Evolutionary conservation across 202 grass and related monocot species (phyloP), one percentile per base, ranked within the genome.

Genomic region (Hordeum pubiflorum): DNA sequence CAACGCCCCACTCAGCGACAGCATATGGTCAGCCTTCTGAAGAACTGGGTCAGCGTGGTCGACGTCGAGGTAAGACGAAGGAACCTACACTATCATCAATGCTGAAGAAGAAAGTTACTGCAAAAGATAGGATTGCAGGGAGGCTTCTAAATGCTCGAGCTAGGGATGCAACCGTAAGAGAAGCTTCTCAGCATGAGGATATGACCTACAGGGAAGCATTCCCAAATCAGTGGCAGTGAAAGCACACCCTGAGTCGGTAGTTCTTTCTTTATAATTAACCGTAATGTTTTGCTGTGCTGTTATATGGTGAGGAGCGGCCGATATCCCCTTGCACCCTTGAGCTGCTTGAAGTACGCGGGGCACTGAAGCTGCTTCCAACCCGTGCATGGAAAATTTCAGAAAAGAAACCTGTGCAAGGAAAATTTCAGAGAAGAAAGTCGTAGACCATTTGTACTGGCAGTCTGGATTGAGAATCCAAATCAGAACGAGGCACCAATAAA

Each of bases 51-150:
- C 83, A 76, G 61, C 65, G 31, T 24, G 84, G 79, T 54, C 70
- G 70, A 24, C 79, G 58, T 2, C 72, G 56, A 65, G 78, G 34
- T 39, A 93, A 86, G 60, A 41, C 38, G 15, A 98, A 98, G 86
- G 91, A 81, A 56, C 84, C 82, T 75, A 91, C 92, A 44, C 75
- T 94, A 58, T 84, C 92, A 10, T 98, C 90, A 8, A 94, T 98
- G 95, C 75, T 98, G 76, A 93, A 94, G 77, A 98, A 91, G 80
- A 98, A 94, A 88, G 74, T 89, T 74, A 93, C 90, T 36, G 61
- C 77, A 32, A 98, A 91, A 84, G 92, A 94, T 87, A 94, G 92
- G 80, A 88, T 98, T 87, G 54, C 84, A 22, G 85, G 86, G 66
- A 94, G 87, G 82, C 89, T 98, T 81, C 69, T 94, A 41, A 91